These are phyloP conservation scores for Angophora floribunda DNA, from an alignment of 345 rosid genomes.

Conservation along the genomic window DNA sequence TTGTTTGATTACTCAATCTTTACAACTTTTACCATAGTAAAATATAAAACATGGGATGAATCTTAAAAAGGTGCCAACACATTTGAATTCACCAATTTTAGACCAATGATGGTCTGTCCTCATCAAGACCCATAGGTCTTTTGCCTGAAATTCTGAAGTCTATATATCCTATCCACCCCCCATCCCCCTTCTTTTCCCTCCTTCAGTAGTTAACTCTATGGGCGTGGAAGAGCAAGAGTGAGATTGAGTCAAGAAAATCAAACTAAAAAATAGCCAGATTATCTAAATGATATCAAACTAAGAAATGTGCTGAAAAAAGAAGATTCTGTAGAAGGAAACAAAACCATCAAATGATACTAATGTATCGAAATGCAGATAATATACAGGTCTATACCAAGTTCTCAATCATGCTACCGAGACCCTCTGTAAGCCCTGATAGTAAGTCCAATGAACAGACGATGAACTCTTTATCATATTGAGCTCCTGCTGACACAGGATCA, in stretches of 20 bases:
- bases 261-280: neutral
- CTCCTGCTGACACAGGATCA: constrained; percentile 70
- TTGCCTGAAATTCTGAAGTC: neutral
- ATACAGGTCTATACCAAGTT: constrained; percentile 51
- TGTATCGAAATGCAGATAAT: neutral
- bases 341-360: neutral
- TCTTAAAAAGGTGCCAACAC: neutral
- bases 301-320: neutral
- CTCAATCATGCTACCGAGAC: constrained; percentile 89
- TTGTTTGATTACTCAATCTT: neutral
- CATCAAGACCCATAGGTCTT: neutral
- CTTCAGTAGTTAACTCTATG: neutral
- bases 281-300: neutral
- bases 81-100: neutral
- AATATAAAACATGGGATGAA: neutral
- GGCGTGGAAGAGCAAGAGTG: neutral
- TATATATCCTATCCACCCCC: neutral
- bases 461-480: constrained; percentile 82
- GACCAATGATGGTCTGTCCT: neutral
- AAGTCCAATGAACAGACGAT: constrained; percentile 88
- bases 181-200: neutral
- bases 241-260: neutral
- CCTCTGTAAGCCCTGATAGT: constrained; percentile 92
- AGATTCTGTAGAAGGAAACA: neutral
- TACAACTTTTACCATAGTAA: neutral